Evolutionary conservation across 23 red algal genomes (phyloP).

Genomic region (Gracilaria caudata): DNA sequence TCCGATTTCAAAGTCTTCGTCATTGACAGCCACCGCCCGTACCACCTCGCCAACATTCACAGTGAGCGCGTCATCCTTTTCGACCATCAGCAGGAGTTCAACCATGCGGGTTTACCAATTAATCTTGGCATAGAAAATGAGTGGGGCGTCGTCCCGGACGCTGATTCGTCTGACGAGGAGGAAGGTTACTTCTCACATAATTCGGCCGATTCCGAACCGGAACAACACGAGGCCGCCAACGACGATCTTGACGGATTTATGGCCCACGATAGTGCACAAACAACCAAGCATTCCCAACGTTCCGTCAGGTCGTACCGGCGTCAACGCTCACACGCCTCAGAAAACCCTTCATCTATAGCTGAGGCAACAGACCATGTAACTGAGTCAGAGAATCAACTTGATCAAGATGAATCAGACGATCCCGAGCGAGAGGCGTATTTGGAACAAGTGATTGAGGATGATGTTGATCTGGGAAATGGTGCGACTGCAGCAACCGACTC

Average conservation of each 20-base stretch:
- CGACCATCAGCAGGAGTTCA: slow-evolving; percentile 69
- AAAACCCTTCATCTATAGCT: neutral
- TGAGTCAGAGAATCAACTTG: neutral
- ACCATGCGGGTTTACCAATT: slow-evolving; percentile 46
- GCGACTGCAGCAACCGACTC: neutral
- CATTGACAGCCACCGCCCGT: slow-evolving; percentile 90
- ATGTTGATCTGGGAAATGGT: slow-evolving; percentile 15
- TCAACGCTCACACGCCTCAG: neutral
- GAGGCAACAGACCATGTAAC: neutral
- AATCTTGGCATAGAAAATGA: slow-evolving; percentile 63
- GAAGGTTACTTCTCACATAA: neutral
- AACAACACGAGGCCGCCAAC: neutral
- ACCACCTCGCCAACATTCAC: slow-evolving; percentile 80
- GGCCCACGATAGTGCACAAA: neutral
- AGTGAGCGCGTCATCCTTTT: slow-evolving; percentile 78
- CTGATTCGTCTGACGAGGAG: slow-evolving; percentile 56
- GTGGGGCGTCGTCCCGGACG: slow-evolving; percentile 66
- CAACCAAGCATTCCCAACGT: neutral
- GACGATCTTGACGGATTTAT: neutral
- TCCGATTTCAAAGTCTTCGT: slow-evolving; percentile 75
- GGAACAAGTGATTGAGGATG: slow-evolving; percentile 52
- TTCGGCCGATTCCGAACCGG: slow-evolving; percentile 17
- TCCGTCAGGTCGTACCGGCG: neutral
- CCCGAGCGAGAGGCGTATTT: slow-evolving; percentile 24
- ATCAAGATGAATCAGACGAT: slow-evolving; percentile 12